These are phyloP conservation scores for Plantago major DNA, from an alignment of 257 asterid genomes.

Conservation along the genomic window DNA sequence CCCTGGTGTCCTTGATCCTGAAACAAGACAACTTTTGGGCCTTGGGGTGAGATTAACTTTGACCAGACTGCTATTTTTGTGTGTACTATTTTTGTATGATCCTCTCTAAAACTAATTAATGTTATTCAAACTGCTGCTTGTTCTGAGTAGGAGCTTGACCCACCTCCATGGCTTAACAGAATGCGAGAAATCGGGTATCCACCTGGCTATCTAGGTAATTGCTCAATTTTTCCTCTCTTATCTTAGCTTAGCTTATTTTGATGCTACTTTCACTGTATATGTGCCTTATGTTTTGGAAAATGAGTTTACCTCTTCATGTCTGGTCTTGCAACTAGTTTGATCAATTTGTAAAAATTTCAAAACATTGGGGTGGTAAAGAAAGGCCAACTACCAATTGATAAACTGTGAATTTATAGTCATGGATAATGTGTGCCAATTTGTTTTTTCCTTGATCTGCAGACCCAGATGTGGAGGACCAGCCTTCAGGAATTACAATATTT, in stretches of 20 bases:
- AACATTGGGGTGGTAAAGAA: no score
- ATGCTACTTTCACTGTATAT: no score
- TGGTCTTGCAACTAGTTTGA: no score
- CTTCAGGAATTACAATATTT: constrained; percentile 93
- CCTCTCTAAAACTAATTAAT: background rate
- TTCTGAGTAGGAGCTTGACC: constrained; percentile 74
- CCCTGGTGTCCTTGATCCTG: constrained; percentile 85
- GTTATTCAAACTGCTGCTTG: background rate
- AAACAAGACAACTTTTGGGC: constrained; percentile 75
- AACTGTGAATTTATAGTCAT: no score
- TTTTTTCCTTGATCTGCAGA: constrained; percentile 23
- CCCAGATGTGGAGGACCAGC: constrained; percentile 63
- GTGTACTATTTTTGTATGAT: background rate
- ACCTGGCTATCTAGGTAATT: constrained; percentile 87
- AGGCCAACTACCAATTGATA: no score
- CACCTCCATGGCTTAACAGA: constrained; percentile 99
- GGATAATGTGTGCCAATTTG: background rate
- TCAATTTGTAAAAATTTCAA: no score
- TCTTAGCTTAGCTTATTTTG: no score
- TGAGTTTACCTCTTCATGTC: no score
- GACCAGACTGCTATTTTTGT: constrained; percentile 13
- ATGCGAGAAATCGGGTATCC: constrained; percentile 98
- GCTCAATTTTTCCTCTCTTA: background rate
- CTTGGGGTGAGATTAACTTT: constrained; percentile 63
- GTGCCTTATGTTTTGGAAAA: no score